Evolutionary conservation across 306 rosid genomes (phyloP), one percentile per base, ranked within the genome.

Genomic region (Vachellia collinsii): DNA sequence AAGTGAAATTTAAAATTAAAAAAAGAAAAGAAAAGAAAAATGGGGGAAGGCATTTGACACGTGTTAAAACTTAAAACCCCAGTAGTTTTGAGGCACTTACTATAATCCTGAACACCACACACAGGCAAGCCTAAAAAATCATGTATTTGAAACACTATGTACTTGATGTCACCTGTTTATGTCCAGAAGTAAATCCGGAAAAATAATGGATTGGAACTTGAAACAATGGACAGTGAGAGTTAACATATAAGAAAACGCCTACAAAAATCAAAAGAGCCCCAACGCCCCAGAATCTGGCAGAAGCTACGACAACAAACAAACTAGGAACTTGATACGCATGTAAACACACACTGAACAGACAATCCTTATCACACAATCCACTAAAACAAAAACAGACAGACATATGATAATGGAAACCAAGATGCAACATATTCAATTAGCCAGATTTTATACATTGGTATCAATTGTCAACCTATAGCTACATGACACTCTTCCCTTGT

Each of bases 241-340:
- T 58, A 17, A 69, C 42, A 50, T 34, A 77, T 29, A 50, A 59
- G 75, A 61, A 66, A 14, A n/a, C 11, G 16, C 14, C 58, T 72
- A 38, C 23, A 38, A 73, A 62, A 64, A 20, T 73, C 22, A 47
- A 22, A 59, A 79, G 6, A 29, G 13, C 11, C 12, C 44, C 16
- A 63, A 36, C 8, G 19, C 63, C 59, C 46, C 46, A 74, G 34
- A 41, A 20, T 67, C n/a, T 34, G 43, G 58, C 65, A 36, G 23
- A 75, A 11, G 73, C 62, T 47, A 69, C 64, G 37, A 58, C 66
- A 74, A 51, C 38, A 47, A 62, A 70, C 50, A 47, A 69, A 70
- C 50, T 58, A 59, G 66, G 83, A 38, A 48, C 25, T 81, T 36
- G 8, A 34, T 50, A 41, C 25, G 23, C 16, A 69, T 13, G 70